Evolutionary conservation across 495 filamentous ascomycete species (phyloP).

Genomic region (Articulospora tetracladia): DNA sequence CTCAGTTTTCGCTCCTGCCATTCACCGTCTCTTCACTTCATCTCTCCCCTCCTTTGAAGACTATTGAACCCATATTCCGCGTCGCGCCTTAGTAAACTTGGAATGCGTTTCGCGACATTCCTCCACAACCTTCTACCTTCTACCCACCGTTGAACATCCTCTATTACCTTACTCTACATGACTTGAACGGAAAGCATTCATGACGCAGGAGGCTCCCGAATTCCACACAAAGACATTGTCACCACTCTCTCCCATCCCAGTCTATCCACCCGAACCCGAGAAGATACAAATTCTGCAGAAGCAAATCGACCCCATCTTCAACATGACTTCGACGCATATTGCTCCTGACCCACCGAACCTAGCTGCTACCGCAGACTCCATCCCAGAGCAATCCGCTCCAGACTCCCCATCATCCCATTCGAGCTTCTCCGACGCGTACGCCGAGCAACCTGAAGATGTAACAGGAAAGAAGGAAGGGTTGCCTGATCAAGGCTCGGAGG

Average conservation of each 20-base stretch:
- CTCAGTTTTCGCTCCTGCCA: too few species aligned
- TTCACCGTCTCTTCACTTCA: too few species aligned
- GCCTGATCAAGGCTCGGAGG: conserved; percentile 20
- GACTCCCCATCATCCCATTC: conserved; percentile 21
- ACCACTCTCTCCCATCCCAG: conserved; percentile 67
- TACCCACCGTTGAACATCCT: conserved; percentile 1
- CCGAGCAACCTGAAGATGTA: conserved; percentile 17
- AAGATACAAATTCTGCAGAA: conserved; percentile 69
- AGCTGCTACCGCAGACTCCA: not conserved
- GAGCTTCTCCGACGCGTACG: conserved; percentile 27
- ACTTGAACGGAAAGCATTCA: conserved; percentile 34
- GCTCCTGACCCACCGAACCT: not conserved
- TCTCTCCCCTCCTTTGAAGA: too few species aligned
- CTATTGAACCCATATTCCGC: too few species aligned
- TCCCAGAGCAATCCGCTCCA: not conserved
- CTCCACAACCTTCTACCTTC: not conserved
- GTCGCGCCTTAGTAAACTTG: not conserved
- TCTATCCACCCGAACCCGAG: conserved; percentile 65
- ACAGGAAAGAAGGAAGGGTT: not conserved
- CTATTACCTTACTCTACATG: conserved; percentile 3
- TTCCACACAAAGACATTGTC: conserved; percentile 66
- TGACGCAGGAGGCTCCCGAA: conserved; percentile 66
- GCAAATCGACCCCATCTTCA: conserved; percentile 70
- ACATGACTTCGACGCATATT: conserved; percentile 58
- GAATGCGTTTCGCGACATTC: not conserved